Percentiles rank a stretch among this genome's conserved stretches.
These are phyloP conservation scores for Symbiotaphrina buchneri DNA, from an alignment of 495 filamentous ascomycete genomes.

Conservation along the genomic window DNA sequence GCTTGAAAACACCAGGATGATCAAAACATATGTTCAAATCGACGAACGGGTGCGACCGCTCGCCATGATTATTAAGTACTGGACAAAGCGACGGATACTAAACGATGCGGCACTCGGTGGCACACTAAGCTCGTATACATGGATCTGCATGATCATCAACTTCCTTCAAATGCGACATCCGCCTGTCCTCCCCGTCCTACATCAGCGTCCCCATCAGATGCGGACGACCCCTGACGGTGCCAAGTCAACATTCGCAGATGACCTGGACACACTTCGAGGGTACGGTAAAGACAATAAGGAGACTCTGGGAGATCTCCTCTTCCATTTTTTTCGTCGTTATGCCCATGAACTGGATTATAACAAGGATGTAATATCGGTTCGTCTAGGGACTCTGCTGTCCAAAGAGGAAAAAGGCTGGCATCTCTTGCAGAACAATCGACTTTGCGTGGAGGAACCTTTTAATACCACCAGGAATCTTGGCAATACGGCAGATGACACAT, in stretches of 20 bases:
- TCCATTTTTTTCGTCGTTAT: constrained; percentile 87
- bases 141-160: constrained; percentile 96
- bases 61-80: constrained; percentile 92
- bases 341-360: constrained; percentile 86
- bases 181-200: constrained; percentile 70
- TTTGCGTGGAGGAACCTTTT: constrained; percentile 95
- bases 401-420: constrained; percentile 80
- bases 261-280: constrained; percentile 44
- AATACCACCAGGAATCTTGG: constrained; percentile 83
- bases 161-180: constrained; percentile 83
- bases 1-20: constrained; percentile 92
- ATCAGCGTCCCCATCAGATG: constrained; percentile 47
- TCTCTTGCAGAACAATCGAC: constrained; percentile 46
- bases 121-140: constrained; percentile 95
- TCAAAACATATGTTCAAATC: constrained; percentile 88
- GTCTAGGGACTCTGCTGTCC: constrained; percentile 60
- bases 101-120: constrained; percentile 92
- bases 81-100: constrained; percentile 77
- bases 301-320: constrained; percentile 59
- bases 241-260: constrained; percentile 62
- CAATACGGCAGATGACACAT: constrained; percentile 88
- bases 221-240: constrained; percentile 32
- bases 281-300: constrained; percentile 70
- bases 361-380: constrained; percentile 61
- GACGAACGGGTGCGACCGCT: constrained; percentile 77